These are phyloP conservation scores for Calamus simplicifolius DNA, from an alignment of 176 grass and related monocot genomes.

Conservation along the genomic window DNA sequence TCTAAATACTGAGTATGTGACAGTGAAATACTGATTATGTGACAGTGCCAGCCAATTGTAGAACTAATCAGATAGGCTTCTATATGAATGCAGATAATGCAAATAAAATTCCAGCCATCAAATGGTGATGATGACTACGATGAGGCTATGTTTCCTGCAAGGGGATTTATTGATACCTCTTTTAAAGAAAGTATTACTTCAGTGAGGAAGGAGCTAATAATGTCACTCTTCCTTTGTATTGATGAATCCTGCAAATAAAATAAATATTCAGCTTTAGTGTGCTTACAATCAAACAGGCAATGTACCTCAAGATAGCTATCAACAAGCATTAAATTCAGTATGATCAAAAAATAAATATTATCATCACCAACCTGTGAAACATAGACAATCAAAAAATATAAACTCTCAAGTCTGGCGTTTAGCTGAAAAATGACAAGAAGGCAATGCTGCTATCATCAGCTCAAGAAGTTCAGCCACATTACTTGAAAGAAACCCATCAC, in stretches of 20 bases:
- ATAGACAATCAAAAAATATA: slow-evolving; percentile 71
- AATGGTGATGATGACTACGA: no score
- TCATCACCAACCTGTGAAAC: slow-evolving; percentile 65
- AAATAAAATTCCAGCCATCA: no score
- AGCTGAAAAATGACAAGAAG: slow-evolving; percentile 64
- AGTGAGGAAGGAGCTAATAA: slow-evolving; percentile 80
- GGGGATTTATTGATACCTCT: slow-evolving; percentile 42
- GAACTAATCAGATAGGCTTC: no score
- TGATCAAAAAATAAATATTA: background rate
- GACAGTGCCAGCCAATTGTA: no score
- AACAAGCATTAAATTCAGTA: slow-evolving; percentile 3
- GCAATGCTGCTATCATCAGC: slow-evolving; percentile 61
- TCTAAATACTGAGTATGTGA: no score
- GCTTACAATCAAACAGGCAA: no score
- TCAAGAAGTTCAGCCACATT: slow-evolving; percentile 56
- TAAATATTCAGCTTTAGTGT: slow-evolving; percentile 1
- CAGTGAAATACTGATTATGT: no score
- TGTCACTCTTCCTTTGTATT: slow-evolving; percentile 56
- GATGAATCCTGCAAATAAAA: slow-evolving; percentile 60
- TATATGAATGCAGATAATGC: no score
- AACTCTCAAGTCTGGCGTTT: slow-evolving; percentile 85
- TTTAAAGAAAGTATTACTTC: slow-evolving; percentile 86
- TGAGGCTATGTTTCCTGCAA: no score
- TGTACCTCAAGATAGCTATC: background rate
- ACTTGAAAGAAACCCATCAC: slow-evolving; percentile 46